Evolutionary conservation across 2,329 filamentous ascomycete species (phyloP), one percentile per base, ranked within the genome.

Genomic region (Cladophialophora immunda): DNA sequence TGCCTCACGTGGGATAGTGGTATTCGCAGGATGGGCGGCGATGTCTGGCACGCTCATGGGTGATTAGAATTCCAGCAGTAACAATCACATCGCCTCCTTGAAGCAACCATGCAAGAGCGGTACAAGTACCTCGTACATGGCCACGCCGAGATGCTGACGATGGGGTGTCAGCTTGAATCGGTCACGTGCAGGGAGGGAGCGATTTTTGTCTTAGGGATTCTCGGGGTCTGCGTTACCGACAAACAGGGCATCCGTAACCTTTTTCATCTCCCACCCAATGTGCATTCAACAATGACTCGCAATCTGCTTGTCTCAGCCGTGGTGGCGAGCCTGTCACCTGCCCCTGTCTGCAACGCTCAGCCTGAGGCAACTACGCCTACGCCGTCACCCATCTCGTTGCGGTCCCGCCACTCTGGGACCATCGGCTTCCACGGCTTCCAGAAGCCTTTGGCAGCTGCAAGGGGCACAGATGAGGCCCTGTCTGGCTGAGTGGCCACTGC

Each of bases 391-490:
- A 17, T 34, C 38, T 22, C 57, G n/a, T 17, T 17, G 22, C 15
- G 57, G 1, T 22, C 57, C 11, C 22, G 27, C 38, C 22, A 45
- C 29, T 34, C 36, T 29, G 34, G 27, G 9, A 32, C 38, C 32
- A n/a, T 17, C 34, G 17, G 11, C 57, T 59, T 59, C 57, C 38
- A 59, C 38, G 13, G 17, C 38, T 59, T 59, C 57, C 27, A 59
- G 57, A 50, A 59, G 57, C 34, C 38, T 34, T 50, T 50, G 38
- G 56, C 38, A 34, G 45, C 45, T 25, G 45, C 45, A 50, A 50
- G 45, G 45, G 45, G 45, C 11, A 25, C 45, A 25, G 1, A 19
- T 25, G 45, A 7, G 25, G 17, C 45, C 38, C 45, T 50, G 15
- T 8, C 7, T 25, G n/a, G 19, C 19, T 50, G 45, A 50, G 45